Conservation (phyloP, 2,329 filamentous ascomycete genomes). For the Fusarium algeriense region DNA sequence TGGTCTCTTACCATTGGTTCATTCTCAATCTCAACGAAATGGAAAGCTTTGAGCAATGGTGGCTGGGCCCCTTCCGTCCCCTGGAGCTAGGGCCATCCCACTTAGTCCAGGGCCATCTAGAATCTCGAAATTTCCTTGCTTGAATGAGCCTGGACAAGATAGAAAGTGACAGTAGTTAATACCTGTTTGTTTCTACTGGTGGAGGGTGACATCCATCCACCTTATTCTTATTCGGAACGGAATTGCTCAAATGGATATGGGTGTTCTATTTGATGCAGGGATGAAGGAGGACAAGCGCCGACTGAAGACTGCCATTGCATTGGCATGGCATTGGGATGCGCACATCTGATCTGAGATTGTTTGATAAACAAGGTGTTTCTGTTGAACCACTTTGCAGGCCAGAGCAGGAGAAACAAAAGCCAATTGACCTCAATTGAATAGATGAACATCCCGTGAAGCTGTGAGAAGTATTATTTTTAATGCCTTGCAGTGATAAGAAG, state of each 20-base stretch:
- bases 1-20: conserved; percentile 1
- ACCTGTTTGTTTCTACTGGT: conserved; percentile 9
- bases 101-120: conserved; percentile 23
- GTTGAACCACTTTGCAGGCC: not conserved
- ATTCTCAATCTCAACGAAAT: conserved; percentile 34
- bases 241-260: not conserved
- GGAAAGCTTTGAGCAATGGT: conserved; percentile 34
- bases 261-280: conserved; percentile 12
- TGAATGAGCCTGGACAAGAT: conserved; percentile 9
- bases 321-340: not conserved
- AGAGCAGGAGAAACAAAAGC: not conserved
- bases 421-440: not conserved
- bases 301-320: not conserved
- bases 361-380: not conserved
- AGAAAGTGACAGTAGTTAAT: not conserved
- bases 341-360: conserved; percentile 9
- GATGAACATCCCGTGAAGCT: not conserved
- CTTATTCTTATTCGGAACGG: conserved; percentile 30
- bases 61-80: conserved; percentile 27
- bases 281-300: not conserved
- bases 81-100: conserved; percentile 28
- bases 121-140: conserved; percentile 28
- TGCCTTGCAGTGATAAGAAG: not conserved
- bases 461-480: too few relatives aligned
- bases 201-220: conserved; percentile 34